Evolutionary conservation across 2,329 filamentous ascomycete genomes (phyloP).

Genomic region (Aspergillus sp.): DNA sequence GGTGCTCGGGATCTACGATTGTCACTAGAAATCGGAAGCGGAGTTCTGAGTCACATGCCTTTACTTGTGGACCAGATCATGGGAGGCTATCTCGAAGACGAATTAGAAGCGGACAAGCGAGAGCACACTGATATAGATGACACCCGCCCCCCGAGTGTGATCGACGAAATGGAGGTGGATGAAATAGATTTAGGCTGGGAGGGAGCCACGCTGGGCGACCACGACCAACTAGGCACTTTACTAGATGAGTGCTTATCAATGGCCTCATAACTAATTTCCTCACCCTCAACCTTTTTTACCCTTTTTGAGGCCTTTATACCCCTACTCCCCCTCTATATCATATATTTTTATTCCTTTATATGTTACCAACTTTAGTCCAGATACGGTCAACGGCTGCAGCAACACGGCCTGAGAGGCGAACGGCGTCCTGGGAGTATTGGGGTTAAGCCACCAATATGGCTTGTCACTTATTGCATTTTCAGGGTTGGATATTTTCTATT

Average conservation of each 20-base stretch:
- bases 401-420: constrained; percentile 22
- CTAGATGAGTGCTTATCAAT: constrained; percentile 45
- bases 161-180: constrained; percentile 43
- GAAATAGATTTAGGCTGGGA: constrained; percentile 41
- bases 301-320: neutral
- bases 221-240: constrained; percentile 37
- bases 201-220: constrained; percentile 35
- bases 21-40: constrained; percentile 72
- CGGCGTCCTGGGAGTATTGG: constrained; percentile 31
- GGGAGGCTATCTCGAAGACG: constrained; percentile 71
- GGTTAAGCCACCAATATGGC: constrained; percentile 17
- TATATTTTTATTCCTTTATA: neutral
- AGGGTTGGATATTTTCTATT: constrained; percentile 13
- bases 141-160: constrained; percentile 19
- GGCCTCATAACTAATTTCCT: constrained; percentile 32
- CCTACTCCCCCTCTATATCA: constrained; percentile 11
- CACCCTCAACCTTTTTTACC: constrained; percentile 5
- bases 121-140: constrained; percentile 29
- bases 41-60: constrained; percentile 74
- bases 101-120: constrained; percentile 58
- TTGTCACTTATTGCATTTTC: constrained; percentile 18
- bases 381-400: constrained; percentile 7
- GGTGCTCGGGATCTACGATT: constrained; percentile 77
- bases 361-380: constrained; percentile 1
- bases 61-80: constrained; percentile 69